Base-by-base conservation (phyloP, 306 rosid genomes). In the Lotus japonicus region DNA sequence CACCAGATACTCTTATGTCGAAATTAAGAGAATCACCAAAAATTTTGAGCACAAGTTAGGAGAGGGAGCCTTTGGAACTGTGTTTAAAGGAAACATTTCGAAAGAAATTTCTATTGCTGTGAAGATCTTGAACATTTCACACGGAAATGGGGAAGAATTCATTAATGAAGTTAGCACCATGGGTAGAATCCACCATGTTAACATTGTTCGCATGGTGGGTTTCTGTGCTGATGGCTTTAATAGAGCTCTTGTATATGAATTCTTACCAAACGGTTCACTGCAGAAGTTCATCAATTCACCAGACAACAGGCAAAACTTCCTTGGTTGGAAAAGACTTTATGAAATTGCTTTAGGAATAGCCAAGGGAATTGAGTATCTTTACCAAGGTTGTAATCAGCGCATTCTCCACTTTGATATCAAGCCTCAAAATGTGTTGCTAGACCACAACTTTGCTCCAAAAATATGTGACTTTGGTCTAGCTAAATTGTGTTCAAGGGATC, bases 381-480 rank as follows among this genome's bases (percentile, higher is more conserved):
- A 79, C 65, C 72, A 77, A 53, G 87, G 87, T 1, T 78, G 78
- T 19, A 76, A 77, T 7, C 75, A 59, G 1, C 55, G 72, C 16
- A 83, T 83, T 7, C 76, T 83, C 41, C 87, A 80, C 43, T 80
- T 79, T 12, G 84, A 80, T 10, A 80, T 80, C 76, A 83, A 83
- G 33, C 84, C 82, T 3, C 80, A 48, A 16, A 83, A 83, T 61
- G 43, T 80, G 10, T 60, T 83, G 43, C 8, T 83, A 11, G 84
- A 83, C 9, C 35, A 77, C 1, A 60, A 42, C 41, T 73, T 69
- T 7, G 21, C 8, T 54, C 79, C 84, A 3, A 83, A 83, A 33
- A 70, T 83, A 1, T 73, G 62, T 4, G 84, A 80, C 41, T 83
- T 80, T 28, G 76, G 84, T n/a, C 16, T 80, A 1, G 80, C 84